Base-by-base conservation (phyloP, 169 alveolate genomes). In the Cryptosporidium sp. region DNA sequence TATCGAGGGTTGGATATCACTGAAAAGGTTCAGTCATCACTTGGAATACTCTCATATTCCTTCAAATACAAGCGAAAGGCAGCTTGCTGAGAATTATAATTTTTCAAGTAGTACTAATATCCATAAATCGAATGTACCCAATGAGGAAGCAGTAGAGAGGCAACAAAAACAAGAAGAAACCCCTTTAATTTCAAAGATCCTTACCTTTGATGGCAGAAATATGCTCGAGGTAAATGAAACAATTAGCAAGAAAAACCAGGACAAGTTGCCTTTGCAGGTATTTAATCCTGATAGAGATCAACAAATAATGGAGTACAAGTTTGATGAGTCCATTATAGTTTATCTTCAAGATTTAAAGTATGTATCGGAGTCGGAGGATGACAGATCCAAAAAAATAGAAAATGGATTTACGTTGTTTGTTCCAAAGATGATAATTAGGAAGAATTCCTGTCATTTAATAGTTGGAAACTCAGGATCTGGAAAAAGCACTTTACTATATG, bases 1-100 rank as follows among this genome's bases (percentile, higher is more conserved):
- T 12, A 80, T 80, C 31, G 89, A 80, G 45, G 89, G 89, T 41
- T 80, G 89, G 89, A 80, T 80, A 39, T 80, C 89, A 18, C 80
- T 80, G 9, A 65, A 80, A 50, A 80, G 89, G 52, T 80, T 80
- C 18, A 80, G 89, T 23, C 23, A 45, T 29, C 75, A 80, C 39
- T 37, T 80, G 55, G 89, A 69, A 1, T 65, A 62, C 33, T 80
- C 89, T 35, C 35, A 21, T 39, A 14, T 33, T 14, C 18, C 73
- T 21, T 21, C 73, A 2, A 16, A 39, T 21, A 7, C 1, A 14
- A 8, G 23, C 12, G 23, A 50, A 18, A 26, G 26, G 16, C n/a
- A 41, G 10, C 3, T 48, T 14, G 7, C 12, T 16, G 67, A 55
- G 12, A 21, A 23, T 55, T 7, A 26, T 10, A 3, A 3, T 8